Evolutionary conservation across 805 yeast genomes (phyloP), one percentile per base, ranked within the genome.

Genomic region (Phaffomyces opuntiae): DNA sequence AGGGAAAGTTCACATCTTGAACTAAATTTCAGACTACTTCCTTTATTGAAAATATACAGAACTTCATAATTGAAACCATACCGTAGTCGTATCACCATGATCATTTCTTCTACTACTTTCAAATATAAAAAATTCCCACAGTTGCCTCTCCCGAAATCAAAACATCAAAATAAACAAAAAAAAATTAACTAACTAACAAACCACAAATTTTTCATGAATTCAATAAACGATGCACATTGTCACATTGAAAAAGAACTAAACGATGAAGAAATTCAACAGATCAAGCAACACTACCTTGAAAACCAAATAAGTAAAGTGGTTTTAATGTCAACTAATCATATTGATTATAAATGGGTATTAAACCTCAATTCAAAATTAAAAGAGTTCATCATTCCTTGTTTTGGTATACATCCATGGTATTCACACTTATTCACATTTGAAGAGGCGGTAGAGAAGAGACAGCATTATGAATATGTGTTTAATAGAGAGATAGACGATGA

Each of bases 391-490:
- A 59, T 66, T 9, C 76, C 83, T 0, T 74, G 76, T 36, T 75
- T 77, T 56, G 96, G 98, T 0, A 68, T 88, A 1, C 99, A 91
- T 63, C 99, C 99, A 0, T 91, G 98, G 98, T 90, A 77, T 56
- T 65, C 80, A 3, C 96, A 90, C 60, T 51, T 82, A 17, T 83
- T 78, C 50, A 66, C 75, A 2, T 54, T 49, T 11, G 49, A 46
- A 13, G 47, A 51, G 3, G 48, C 17, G 9, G 13, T 29, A 29
- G 51, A 56, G 32, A 82, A 81, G 53, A 17, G 36, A 16, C 57
- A 49, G 3, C 97, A 90, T 61, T 90, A 90, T 56, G 41, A 49
- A 2, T 25, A 55, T 0, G 75, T 88, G 0, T 64, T 90, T 36
- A 53, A 54, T 8, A 54, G 53, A 47, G 44, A 75, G 68, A 61